Evolutionary conservation across 208 protist species (phyloP).

Genomic region (Wallacemonas collosoma): DNA sequence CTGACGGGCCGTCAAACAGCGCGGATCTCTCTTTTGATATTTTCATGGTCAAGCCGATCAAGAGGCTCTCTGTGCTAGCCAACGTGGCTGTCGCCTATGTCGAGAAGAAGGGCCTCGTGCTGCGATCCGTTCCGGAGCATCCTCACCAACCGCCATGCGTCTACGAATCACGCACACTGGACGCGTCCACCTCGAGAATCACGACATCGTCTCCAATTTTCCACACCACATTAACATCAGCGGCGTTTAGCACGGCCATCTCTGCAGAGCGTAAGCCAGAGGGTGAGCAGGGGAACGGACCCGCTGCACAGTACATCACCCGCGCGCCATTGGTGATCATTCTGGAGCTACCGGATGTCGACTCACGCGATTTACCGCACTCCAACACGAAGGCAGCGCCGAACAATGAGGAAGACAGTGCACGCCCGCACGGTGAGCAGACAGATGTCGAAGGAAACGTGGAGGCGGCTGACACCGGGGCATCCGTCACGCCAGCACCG

Average conservation of each 20-base stretch:
- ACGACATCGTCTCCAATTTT: conserved; percentile 7
- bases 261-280: background rate
- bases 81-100: conserved; percentile 39
- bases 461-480: background rate
- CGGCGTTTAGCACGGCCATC: conserved; percentile 5
- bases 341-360: conserved; percentile 31
- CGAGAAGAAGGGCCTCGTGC: conserved; percentile 24
- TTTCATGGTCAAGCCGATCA: conserved; percentile 3
- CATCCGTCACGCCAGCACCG: background rate
- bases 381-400: background rate
- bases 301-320: background rate
- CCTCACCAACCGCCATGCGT: conserved; percentile 24
- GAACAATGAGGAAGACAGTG: background rate
- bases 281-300: background rate
- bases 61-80: conserved; percentile 32
- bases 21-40: conserved; percentile 8
- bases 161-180: background rate
- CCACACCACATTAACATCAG: background rate
- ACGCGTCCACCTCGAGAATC: background rate
- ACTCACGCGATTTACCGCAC: background rate
- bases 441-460: conserved; percentile 11
- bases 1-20: background rate
- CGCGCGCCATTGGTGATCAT: conserved; percentile 23
- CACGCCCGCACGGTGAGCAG: background rate
- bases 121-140: conserved; percentile 26